These are phyloP conservation scores for Thermothelomyces thermophilus DNA, from an alignment of 2,329 filamentous ascomycete genomes.

Conservation along the genomic window DNA sequence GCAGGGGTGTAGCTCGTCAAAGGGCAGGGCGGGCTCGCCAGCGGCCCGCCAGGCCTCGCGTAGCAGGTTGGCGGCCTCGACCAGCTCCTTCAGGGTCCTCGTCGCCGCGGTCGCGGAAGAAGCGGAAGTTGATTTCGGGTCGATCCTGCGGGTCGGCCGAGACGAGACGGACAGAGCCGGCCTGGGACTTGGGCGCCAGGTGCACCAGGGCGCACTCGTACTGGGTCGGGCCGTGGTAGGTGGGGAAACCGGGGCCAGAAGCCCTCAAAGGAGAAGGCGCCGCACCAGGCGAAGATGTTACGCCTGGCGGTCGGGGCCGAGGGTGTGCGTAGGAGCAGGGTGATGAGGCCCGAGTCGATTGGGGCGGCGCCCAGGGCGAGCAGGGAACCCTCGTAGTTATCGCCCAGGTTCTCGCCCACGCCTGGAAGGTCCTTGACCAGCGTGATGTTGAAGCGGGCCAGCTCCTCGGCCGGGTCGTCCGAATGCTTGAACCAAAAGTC, in stretches of 20 bases:
- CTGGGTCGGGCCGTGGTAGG: constrained; percentile 30
- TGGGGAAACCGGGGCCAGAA: constrained; percentile 31
- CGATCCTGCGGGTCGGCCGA: constrained; percentile 53
- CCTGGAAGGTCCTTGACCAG: constrained; percentile 51
- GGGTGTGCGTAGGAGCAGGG: constrained; percentile 26
- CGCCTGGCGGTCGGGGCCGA: constrained; percentile 27
- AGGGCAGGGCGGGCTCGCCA: constrained; percentile 17
- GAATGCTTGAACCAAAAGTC: constrained; percentile 56
- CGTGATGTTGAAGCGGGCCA: constrained; percentile 39
- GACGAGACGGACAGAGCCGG: constrained; percentile 49
- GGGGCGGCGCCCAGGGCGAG: constrained; percentile 34
- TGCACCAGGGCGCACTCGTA: constrained; percentile 43
- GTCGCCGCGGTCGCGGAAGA: constrained; percentile 35
- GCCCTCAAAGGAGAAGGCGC: constrained; percentile 29
- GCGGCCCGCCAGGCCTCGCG: constrained; percentile 22
- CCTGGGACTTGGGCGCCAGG: constrained; percentile 49
- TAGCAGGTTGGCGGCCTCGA: constrained; percentile 24
- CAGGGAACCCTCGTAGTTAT: constrained; percentile 44
- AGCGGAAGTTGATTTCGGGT: constrained; percentile 54
- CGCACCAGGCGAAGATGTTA: constrained; percentile 30
- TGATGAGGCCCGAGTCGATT: constrained; percentile 23
- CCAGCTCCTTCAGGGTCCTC: constrained; percentile 24
- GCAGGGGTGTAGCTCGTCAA: constrained; percentile 24
- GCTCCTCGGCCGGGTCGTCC: constrained; percentile 37
- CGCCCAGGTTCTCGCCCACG: constrained; percentile 54